These are phyloP conservation scores for Neofusicoccum sp. DNA, from an alignment of 2,329 filamentous ascomycete genomes.

Conservation along the genomic window DNA sequence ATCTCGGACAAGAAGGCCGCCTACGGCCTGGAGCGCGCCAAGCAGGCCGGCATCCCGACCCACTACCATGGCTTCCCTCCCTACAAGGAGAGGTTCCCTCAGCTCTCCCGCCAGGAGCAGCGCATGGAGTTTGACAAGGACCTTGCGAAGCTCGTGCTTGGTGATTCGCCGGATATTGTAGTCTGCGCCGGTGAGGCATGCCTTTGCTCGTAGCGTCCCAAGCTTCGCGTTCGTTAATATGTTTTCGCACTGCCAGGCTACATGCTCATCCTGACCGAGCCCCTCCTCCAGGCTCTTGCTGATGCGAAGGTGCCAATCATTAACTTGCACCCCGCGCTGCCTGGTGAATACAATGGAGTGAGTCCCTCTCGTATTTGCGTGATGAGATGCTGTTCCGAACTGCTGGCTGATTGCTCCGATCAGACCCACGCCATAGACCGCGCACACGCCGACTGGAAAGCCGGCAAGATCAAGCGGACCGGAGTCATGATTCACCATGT, in stretches of 20 bases:
- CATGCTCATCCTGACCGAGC: slow-evolving; percentile 76
- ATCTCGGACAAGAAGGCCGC: slow-evolving; percentile 60
- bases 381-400: background rate
- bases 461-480: slow-evolving; percentile 64
- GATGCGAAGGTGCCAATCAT: slow-evolving; percentile 66
- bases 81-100: slow-evolving; percentile 68
- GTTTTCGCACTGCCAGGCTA: slow-evolving; percentile 57
- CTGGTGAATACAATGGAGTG: slow-evolving; percentile 71
- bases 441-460: slow-evolving; percentile 70
- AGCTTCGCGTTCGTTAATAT: background rate
- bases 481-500: slow-evolving; percentile 92
- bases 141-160: slow-evolving; percentile 65
- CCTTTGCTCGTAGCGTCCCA: background rate
- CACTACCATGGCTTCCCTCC: slow-evolving; percentile 79
- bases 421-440: slow-evolving; percentile 68
- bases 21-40: slow-evolving; percentile 62
- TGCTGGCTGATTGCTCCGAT: background rate
- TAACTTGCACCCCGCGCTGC: slow-evolving; percentile 76
- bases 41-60: slow-evolving; percentile 63
- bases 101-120: slow-evolving; percentile 45
- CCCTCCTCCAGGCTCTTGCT: slow-evolving; percentile 68
- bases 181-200: slow-evolving; percentile 56
- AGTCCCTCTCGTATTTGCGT: background rate
- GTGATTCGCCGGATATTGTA: slow-evolving; percentile 67
- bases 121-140: slow-evolving; percentile 72